Conservation (phyloP, 2,329 filamentous ascomycete species). For the Aspergillus nomiae region DNA sequence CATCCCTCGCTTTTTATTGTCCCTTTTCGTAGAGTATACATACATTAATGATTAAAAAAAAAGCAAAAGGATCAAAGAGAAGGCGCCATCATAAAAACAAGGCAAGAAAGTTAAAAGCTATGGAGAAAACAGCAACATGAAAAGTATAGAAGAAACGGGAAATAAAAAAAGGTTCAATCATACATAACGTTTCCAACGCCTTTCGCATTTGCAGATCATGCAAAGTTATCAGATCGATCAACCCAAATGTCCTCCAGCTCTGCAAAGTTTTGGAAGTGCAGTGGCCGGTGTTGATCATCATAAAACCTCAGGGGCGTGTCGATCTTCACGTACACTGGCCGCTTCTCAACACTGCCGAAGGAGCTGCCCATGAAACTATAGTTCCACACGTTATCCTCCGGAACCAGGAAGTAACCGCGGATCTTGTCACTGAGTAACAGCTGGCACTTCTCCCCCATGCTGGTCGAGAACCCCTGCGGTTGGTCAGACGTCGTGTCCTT, state of each 20-base stretch:
- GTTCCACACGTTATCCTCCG: constrained; percentile 89
- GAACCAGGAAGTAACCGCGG: constrained; percentile 92
- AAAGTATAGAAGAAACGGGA: constrained; percentile 16
- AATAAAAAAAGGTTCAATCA: constrained; percentile 14
- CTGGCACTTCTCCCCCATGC: constrained; percentile 94
- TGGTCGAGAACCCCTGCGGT: constrained; percentile 87
- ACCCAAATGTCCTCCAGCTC: constrained; percentile 97
- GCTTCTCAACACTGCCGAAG: constrained; percentile 88
- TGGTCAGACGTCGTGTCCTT: constrained; percentile 90
- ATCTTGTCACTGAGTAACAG: constrained; percentile 90
- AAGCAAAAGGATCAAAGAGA: not conserved
- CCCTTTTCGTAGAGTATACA: constrained; percentile 2
- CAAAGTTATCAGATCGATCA: constrained; percentile 90
- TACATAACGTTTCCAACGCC: constrained; percentile 22
- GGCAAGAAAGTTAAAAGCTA: not conserved
- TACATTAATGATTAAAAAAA: not conserved
- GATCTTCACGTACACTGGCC: constrained; percentile 85
- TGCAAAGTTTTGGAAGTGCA: constrained; percentile 97
- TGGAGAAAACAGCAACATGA: constrained; percentile 6
- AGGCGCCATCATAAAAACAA: constrained; percentile 8
- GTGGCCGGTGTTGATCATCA: constrained; percentile 83
- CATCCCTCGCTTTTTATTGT: constrained; percentile 7
- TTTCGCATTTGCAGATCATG: constrained; percentile 53
- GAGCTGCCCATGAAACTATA: constrained; percentile 96
- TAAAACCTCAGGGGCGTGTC: constrained; percentile 91